Evolutionary conservation across 805 yeast genomes (phyloP).

Genomic region (Candida arabinofermentans): DNA sequence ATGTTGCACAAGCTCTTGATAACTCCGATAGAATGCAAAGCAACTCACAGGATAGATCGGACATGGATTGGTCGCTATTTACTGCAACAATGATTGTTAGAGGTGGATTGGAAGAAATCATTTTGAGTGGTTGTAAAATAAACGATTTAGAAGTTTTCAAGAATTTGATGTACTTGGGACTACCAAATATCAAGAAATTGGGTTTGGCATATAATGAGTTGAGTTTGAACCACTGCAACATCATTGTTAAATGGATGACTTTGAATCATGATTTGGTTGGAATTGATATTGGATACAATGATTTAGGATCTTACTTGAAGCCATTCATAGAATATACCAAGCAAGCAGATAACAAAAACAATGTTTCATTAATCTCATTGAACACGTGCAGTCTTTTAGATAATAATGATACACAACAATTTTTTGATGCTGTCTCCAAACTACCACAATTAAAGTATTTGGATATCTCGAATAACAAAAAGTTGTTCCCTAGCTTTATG

Average conservation of each 20-base stretch:
- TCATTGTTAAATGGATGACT: constrained; percentile 56
- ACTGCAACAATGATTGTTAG: constrained; percentile 64
- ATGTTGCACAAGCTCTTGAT: constrained; percentile 16
- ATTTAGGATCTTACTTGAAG: constrained; percentile 39
- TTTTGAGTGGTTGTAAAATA: constrained; percentile 73
- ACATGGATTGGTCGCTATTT: constrained; percentile 79
- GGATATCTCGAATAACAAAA: constrained; percentile 69
- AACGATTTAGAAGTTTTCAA: constrained; percentile 52
- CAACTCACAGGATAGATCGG: constrained; percentile 55
- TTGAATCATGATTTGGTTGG: constrained; percentile 51
- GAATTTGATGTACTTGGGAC: constrained; percentile 52
- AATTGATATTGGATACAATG: constrained; percentile 81
- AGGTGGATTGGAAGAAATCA: constrained; percentile 74
- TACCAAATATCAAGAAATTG: constrained; percentile 53
- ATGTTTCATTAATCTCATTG: constrained; percentile 51
- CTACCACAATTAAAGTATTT: constrained; percentile 62
- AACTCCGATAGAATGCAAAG: constrained; percentile 39
- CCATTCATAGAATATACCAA: constrained; percentile 35
- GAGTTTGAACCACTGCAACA: constrained; percentile 50
- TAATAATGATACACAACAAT: constrained; percentile 43
- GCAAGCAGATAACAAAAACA: constrained; percentile 8
- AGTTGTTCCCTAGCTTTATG: constrained; percentile 59
- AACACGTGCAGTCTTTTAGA: constrained; percentile 59
- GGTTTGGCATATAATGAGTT: constrained; percentile 79
- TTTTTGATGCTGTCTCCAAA: constrained; percentile 48